phyloP scores from a whole-genome alignment of 139 green algal genomes.

The Chlamydomonas schloesseri region DNA sequence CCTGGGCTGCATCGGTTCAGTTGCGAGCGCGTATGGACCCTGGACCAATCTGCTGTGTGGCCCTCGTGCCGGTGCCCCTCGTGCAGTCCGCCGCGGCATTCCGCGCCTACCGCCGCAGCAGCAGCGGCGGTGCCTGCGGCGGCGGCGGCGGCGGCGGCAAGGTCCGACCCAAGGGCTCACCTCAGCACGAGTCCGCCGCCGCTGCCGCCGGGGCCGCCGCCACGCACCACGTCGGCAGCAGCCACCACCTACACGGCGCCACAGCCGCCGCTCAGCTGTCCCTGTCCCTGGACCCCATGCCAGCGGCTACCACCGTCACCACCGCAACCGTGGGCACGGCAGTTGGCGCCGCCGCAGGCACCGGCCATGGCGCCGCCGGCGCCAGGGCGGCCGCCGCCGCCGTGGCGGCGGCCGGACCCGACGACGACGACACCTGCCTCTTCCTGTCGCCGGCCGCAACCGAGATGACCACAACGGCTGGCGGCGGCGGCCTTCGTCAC shows the following conservation, averaged over 20 bases:
- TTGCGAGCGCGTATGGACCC: too few species aligned
- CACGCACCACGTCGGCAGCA: too few species aligned
- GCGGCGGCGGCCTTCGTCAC: conserved; percentile 9
- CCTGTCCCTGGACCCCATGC: not conserved
- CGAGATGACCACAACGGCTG: not conserved
- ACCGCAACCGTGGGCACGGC: too few species aligned
- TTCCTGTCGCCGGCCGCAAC: not conserved
- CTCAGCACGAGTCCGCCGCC: too few species aligned
- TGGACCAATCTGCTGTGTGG: too few species aligned
- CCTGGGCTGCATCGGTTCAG: too few species aligned
- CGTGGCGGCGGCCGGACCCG: not conserved
- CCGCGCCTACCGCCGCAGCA: not conserved
- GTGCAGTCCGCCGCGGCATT: not conserved
- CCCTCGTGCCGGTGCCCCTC: too few species aligned
- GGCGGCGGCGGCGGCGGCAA: not conserved
- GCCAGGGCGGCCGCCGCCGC: not conserved
- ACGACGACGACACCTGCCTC: conserved; percentile 32
- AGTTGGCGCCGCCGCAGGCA: too few species aligned
- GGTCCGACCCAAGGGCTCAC: not conserved
- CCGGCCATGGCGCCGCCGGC: not conserved
- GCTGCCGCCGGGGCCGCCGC: too few species aligned
- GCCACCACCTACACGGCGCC: too few species aligned
- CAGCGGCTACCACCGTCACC: not conserved
- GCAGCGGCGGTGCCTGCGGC: too few species aligned
- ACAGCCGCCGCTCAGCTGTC: not conserved